Conservation (phyloP, 352 stramenopile genomes). For the Phytophthora colocasiae region DNA sequence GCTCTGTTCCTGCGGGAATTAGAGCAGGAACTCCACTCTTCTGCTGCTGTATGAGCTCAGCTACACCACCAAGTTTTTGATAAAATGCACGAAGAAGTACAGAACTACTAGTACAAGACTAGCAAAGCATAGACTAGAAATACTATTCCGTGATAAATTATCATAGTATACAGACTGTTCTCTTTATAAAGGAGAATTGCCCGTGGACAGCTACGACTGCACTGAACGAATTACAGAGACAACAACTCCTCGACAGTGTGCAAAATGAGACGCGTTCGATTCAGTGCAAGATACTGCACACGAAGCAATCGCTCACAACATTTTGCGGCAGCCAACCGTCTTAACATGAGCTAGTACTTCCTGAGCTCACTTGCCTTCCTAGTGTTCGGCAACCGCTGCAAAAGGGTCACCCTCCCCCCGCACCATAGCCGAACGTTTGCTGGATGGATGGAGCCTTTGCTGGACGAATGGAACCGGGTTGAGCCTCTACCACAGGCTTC, state of each 20-base stretch:
- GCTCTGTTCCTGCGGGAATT: slow-evolving; percentile 67
- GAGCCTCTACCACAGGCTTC: too few species aligned
- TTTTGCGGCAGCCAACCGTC: not conserved
- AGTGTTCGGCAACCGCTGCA: too few species aligned
- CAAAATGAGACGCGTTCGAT: not conserved
- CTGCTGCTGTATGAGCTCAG: slow-evolving; percentile 15
- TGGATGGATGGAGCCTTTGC: too few species aligned
- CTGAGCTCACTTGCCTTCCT: too few species aligned
- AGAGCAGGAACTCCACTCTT: slow-evolving; percentile 41
- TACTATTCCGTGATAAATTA: slow-evolving; percentile 14
- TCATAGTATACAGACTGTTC: too few species aligned
- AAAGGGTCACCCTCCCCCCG: too few species aligned
- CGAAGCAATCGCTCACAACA: not conserved
- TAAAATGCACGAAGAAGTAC: slow-evolving; percentile 13
- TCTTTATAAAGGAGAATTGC: not conserved
- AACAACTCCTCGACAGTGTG: not conserved
- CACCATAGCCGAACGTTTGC: not conserved
- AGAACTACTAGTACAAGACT: too few species aligned
- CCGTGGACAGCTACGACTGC: not conserved
- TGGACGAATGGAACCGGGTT: too few species aligned
- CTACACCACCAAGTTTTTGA: slow-evolving; percentile 11
- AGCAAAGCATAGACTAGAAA: not conserved
- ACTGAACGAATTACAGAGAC: not conserved
- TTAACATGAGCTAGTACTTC: too few species aligned
- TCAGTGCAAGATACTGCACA: not conserved